Evolutionary conservation across 2,329 filamentous ascomycete species (phyloP).

Genomic region (Alternaria ventricosa): DNA sequence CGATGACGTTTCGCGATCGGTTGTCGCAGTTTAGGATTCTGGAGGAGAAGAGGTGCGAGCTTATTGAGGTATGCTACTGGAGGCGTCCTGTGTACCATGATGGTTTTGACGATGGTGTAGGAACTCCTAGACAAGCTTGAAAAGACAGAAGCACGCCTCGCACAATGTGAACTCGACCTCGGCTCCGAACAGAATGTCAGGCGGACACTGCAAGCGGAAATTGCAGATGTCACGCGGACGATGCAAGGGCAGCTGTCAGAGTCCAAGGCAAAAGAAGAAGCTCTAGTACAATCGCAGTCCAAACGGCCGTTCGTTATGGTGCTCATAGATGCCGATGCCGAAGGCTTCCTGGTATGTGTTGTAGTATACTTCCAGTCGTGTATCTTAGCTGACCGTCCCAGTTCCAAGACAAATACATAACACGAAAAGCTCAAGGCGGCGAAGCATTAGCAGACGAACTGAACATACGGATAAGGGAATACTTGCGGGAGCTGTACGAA

Average conservation of each 20-base stretch:
- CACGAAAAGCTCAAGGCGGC: slow-evolving; percentile 43
- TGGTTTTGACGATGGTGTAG: slow-evolving; percentile 18
- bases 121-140: slow-evolving; percentile 48
- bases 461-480: slow-evolving; percentile 42
- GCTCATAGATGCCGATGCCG: slow-evolving; percentile 47
- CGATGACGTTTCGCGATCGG: slow-evolving; percentile 41
- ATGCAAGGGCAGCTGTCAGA: slow-evolving; percentile 24
- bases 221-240: slow-evolving; percentile 16
- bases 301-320: slow-evolving; percentile 45
- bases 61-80: slow-evolving; percentile 42
- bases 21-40: slow-evolving; percentile 46
- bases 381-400: slow-evolving; percentile 12
- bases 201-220: slow-evolving; percentile 44
- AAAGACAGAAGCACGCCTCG: slow-evolving; percentile 44
- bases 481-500: slow-evolving; percentile 43
- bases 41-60: slow-evolving; percentile 45
- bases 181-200: slow-evolving; percentile 48
- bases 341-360: slow-evolving; percentile 42
- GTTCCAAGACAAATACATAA: slow-evolving; percentile 49
- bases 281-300: slow-evolving; percentile 41
- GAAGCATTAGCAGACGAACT: slow-evolving; percentile 46
- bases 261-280: slow-evolving; percentile 37
- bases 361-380: neutral
- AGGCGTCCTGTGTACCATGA: neutral
- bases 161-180: slow-evolving; percentile 47